These are phyloP conservation scores for Helotiales sp. DNA, from an alignment of 2,329 filamentous ascomycete species.

Conservation along the genomic window DNA sequence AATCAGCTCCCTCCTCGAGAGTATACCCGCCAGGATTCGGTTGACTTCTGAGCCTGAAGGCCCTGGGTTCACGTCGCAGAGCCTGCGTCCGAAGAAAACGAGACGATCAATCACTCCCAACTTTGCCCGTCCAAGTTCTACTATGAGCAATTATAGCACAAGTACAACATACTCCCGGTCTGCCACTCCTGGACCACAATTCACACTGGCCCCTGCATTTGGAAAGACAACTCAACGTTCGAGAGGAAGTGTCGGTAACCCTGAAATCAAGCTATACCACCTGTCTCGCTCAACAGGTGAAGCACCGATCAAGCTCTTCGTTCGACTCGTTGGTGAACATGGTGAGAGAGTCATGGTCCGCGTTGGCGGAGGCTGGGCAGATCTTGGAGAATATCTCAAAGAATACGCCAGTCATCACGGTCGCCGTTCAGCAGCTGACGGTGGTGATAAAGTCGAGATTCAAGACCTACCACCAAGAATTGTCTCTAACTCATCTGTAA, in stretches of 20 bases:
- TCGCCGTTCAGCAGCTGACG: slow-evolving; percentile 55
- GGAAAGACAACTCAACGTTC: slow-evolving; percentile 45
- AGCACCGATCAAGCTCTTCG: slow-evolving; percentile 90
- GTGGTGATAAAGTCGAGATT: slow-evolving; percentile 57
- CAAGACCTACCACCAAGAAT: slow-evolving; percentile 48
- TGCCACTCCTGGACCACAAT: slow-evolving; percentile 56
- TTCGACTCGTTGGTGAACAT: slow-evolving; percentile 85
- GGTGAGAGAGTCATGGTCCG: slow-evolving; percentile 97
- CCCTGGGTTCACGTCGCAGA: slow-evolving; percentile 33
- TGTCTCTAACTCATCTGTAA: slow-evolving; percentile 24
- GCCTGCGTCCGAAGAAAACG: slow-evolving; percentile 35
- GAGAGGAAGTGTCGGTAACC: slow-evolving; percentile 52
- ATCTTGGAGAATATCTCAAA: slow-evolving; percentile 89
- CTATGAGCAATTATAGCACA: slow-evolving; percentile 29
- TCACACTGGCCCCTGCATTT: slow-evolving; percentile 66
- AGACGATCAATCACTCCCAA: slow-evolving; percentile 35
- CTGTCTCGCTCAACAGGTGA: slow-evolving; percentile 81
- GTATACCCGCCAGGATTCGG: slow-evolving; percentile 77
- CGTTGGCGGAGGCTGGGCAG: slow-evolving; percentile 97
- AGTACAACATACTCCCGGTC: slow-evolving; percentile 42
- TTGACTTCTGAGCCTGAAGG: slow-evolving; percentile 56
- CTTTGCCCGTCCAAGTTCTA: slow-evolving; percentile 33
- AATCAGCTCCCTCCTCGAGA: slow-evolving; percentile 75
- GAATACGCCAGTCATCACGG: slow-evolving; percentile 93
- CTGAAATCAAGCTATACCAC: slow-evolving; percentile 90